These are phyloP conservation scores for Rhizophagus sp. DNA, from an alignment of 192 early-diverging fungal species.

Conservation along the genomic window DNA sequence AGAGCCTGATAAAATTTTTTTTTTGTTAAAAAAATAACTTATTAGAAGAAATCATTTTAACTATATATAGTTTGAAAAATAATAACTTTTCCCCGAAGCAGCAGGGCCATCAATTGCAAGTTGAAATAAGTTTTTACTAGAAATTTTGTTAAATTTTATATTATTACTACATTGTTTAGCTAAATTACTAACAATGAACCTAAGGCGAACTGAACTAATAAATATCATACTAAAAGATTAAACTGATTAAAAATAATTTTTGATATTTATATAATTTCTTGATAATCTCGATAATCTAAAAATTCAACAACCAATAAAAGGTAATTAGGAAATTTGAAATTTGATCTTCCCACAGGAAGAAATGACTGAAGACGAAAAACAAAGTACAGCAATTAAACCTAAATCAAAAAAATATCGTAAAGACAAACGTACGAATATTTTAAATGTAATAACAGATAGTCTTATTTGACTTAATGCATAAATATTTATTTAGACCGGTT, in stretches of 20 bases:
- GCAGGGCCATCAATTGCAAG: constrained; percentile 83
- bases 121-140: constrained; percentile 41
- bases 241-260: too few relatives aligned
- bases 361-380: not conserved
- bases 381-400: not conserved
- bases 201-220: too few relatives aligned
- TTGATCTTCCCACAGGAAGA: not conserved
- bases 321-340: not conserved
- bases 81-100: constrained; percentile 78
- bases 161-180: not conserved
- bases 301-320: too few relatives aligned
- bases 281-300: too few relatives aligned
- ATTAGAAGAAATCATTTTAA: not conserved
- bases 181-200: too few relatives aligned
- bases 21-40: not conserved
- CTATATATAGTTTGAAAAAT: not conserved
- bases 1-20: constrained; percentile 42
- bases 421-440: constrained; percentile 2
- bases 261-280: too few relatives aligned
- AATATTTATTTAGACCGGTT: not conserved
- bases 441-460: not conserved
- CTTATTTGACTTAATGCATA: not conserved
- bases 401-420: constrained; percentile 21
- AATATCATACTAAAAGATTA: too few relatives aligned
- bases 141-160: not conserved